Evolutionary conservation across 106 monocot genomes (phyloP).

Genomic region (Triglochin maritima): DNA sequence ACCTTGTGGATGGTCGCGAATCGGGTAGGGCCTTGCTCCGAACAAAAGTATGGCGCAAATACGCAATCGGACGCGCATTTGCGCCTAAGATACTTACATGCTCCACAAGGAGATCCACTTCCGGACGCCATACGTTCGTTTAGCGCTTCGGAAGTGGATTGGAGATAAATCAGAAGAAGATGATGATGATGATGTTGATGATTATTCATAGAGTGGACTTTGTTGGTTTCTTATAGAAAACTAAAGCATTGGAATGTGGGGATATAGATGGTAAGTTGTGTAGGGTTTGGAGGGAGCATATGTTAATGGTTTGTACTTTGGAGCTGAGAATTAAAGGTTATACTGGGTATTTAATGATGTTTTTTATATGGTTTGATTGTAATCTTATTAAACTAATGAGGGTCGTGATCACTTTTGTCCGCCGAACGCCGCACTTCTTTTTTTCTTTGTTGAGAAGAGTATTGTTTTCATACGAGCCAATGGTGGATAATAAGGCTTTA

Average conservation of each 20-base stretch:
- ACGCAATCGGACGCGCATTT: conserved; percentile 52
- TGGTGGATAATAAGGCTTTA: too few species aligned
- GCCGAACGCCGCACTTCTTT: conserved; percentile 35
- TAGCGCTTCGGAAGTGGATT: too few species aligned
- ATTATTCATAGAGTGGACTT: neutral
- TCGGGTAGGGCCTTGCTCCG: conserved; percentile 36
- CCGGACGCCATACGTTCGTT: conserved; percentile 19
- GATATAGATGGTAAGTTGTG: conserved; percentile 34
- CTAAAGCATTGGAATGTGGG: neutral
- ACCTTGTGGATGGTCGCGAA: conserved; percentile 71
- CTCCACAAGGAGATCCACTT: conserved; percentile 53
- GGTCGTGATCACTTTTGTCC: conserved; percentile 18
- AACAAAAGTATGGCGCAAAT: conserved; percentile 57
- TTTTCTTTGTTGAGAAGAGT: neutral
- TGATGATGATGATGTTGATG: neutral
- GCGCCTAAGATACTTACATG: conserved; percentile 61
- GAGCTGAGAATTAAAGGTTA: conserved; percentile 4
- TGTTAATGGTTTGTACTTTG: conserved; percentile 24
- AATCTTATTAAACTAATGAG: neutral
- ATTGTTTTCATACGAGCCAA: neutral
- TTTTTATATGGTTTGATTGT: conserved; percentile 1
- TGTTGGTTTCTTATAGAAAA: neutral
- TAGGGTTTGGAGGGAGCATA: conserved; percentile 52
- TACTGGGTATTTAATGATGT: conserved; percentile 6
- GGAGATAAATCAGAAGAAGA: neutral